Evolutionary conservation across 23 red algal species (phyloP).

Genomic region (Gracilaria caudata): DNA sequence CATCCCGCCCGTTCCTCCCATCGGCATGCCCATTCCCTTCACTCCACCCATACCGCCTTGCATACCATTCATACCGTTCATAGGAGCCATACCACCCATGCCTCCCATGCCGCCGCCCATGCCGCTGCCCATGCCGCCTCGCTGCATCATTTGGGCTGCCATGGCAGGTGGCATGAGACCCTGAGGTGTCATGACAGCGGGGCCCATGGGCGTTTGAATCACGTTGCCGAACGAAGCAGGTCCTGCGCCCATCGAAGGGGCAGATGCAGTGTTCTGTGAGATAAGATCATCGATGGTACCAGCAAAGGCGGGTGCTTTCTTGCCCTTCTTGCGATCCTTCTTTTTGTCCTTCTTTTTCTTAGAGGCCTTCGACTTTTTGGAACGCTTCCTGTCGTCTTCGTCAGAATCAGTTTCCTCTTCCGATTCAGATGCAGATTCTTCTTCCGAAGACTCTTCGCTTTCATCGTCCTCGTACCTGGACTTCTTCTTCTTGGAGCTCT

Average conservation of each 20-base stretch:
- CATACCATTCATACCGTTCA: slow-evolving; percentile 33
- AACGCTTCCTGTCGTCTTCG: slow-evolving; percentile 20
- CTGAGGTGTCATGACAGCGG: slow-evolving; percentile 74
- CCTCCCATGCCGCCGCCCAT: slow-evolving; percentile 58
- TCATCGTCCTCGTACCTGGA: slow-evolving; percentile 47
- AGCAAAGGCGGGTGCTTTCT: slow-evolving; percentile 40
- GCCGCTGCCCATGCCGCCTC: slow-evolving; percentile 42
- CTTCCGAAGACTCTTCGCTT: slow-evolving; percentile 53
- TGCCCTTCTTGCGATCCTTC: slow-evolving; percentile 31
- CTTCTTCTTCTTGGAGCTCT: slow-evolving; percentile 73
- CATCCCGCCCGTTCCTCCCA: no score
- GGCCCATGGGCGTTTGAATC: slow-evolving; percentile 80
- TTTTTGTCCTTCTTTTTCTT: slow-evolving; percentile 74
- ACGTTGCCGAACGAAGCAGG: slow-evolving; percentile 62
- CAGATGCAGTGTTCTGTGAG: slow-evolving; percentile 46
- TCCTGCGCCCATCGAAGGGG: slow-evolving; percentile 25
- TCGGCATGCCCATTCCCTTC: slow-evolving; percentile 48
- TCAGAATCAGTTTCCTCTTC: slow-evolving; percentile 45
- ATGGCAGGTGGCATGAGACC: slow-evolving; percentile 80
- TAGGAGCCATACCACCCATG: no score
- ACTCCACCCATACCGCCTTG: slow-evolving; percentile 44
- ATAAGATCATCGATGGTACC: slow-evolving; percentile 77
- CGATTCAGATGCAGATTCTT: slow-evolving; percentile 33
- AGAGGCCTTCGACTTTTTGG: slow-evolving; percentile 51
- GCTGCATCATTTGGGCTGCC: slow-evolving; percentile 79